Evolutionary conservation across 805 yeast species (phyloP).

Genomic region (Candida argentea): DNA sequence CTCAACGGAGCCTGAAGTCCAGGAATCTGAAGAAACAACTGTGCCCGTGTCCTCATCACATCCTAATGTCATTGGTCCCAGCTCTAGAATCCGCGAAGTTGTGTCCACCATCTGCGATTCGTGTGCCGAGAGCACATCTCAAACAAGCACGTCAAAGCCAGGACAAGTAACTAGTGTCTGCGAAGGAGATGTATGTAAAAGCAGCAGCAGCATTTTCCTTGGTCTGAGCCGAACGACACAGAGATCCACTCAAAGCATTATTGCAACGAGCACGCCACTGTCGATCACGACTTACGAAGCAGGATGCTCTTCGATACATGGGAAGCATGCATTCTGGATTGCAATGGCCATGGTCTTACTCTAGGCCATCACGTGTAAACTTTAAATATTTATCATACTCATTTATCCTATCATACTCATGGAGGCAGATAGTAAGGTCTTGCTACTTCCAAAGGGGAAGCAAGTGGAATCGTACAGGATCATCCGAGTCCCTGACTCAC

Average conservation of each 20-base stretch:
- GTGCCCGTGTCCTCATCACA: not conserved
- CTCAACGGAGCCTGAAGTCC: not conserved
- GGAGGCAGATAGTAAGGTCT: constrained; percentile 1
- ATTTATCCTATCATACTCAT: not conserved
- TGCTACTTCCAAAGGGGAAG: constrained; percentile 1
- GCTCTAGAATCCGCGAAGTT: no score
- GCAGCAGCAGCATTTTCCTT: no score
- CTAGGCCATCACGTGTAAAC: not conserved
- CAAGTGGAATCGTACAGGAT: not conserved
- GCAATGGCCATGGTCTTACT: not conserved
- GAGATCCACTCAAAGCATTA: not conserved
- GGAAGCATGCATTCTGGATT: not conserved
- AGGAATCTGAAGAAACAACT: not conserved
- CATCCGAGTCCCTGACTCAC: constrained; percentile 3
- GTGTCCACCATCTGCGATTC: no score
- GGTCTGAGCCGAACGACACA: no score
- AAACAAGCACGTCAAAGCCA: no score
- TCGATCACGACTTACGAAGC: not conserved
- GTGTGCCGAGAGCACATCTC: no score
- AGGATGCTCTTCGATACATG: not conserved
- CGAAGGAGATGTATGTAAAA: no score
- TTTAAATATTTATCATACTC: no score
- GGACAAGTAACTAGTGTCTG: no score
- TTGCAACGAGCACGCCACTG: not conserved
- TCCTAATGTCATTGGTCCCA: not conserved